phyloP scores from a whole-genome alignment of 83 land plant species.

The Isoetes engelmannii region DNA sequence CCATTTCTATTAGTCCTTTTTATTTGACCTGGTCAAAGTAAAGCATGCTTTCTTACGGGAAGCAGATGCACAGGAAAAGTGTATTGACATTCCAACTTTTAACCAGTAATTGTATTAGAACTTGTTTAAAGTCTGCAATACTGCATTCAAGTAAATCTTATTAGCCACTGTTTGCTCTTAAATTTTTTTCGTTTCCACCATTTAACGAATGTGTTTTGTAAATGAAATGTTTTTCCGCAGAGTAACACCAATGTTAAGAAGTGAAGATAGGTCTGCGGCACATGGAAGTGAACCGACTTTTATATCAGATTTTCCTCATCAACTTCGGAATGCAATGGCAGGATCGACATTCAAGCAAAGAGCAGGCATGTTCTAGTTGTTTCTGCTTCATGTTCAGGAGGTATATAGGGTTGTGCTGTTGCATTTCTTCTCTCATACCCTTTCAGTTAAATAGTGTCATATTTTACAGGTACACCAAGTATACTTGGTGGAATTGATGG shows the following conservation, averaged over 20 bases:
- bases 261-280: conserved; percentile 41
- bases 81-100: too few relatives aligned
- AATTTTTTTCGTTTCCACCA: too few relatives aligned
- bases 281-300: conserved; percentile 69
- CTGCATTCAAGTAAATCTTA: too few relatives aligned
- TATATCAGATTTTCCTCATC: conserved; percentile 86
- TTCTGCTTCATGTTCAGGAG: conserved; percentile 16
- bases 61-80: too few relatives aligned
- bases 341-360: neutral
- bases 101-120: too few relatives aligned
- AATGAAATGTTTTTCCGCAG: conserved; percentile 17
- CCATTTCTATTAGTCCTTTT: too few relatives aligned
- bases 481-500: conserved; percentile 89
- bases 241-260: conserved; percentile 34
- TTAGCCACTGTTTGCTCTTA: too few relatives aligned
- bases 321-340: conserved; percentile 58
- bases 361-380: conserved; percentile 23
- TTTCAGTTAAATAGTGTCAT: neutral
- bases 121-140: too few relatives aligned
- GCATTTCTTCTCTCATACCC: neutral
- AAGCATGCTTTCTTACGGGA: too few relatives aligned
- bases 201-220: too few relatives aligned
- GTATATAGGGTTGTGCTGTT: neutral
- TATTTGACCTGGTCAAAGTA: too few relatives aligned
- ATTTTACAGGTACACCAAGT: conserved; percentile 32